Evolutionary conservation across 805 yeast species (phyloP), one percentile per base, ranked within the genome.

Genomic region (Kodamaea leandrae): DNA sequence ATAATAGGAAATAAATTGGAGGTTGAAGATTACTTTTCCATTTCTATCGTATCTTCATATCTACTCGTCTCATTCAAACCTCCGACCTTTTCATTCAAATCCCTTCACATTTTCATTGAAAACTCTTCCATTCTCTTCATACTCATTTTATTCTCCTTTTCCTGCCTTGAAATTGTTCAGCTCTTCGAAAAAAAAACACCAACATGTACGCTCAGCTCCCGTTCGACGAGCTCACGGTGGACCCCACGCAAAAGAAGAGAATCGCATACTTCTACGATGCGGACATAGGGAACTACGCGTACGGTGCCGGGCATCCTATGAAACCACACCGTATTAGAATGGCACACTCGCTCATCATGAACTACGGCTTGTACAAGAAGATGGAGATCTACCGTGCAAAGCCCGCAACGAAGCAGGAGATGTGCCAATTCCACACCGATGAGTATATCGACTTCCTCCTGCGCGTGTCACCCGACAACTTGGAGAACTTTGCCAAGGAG

Each of bases 241-340:
- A 68, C 49, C 63, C 66, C 17, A 56, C 54, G 33, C 63, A 64
- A 37, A 68, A 68, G 55, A 69, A 67, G 42, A 49, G 74, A 24
- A 68, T 67, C 44, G 74, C 73, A 15, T 68, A 68, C 50, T 68
- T 66, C 52, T 68, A 70, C 44, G 73, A 66, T 41, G 71, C 96
- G 20, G 99, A 91, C 61, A 96, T 93, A 36, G 98, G 98, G 25
- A 93, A 93, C 68, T 91, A 91, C 65, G 96, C 97, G 33, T 93
- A 93, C 60, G 98, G 98, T 43, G 93, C 96, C 4, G 96, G 96
- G 20, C 99, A 93, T 64, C 97, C 97, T 29, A 93, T 93, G 99
- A 93, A 93, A 61, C 99, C 99, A 17, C 97, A 91, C 63, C 81
- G 99, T 59, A 89, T 93, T 68, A 84, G 98, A 79, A 90, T 93